Percentiles rank a stretch among this genome's conserved stretches.
Conservation (phyloP, 768 basidiomycete species). For the Naematelia aurantialba region DNA sequence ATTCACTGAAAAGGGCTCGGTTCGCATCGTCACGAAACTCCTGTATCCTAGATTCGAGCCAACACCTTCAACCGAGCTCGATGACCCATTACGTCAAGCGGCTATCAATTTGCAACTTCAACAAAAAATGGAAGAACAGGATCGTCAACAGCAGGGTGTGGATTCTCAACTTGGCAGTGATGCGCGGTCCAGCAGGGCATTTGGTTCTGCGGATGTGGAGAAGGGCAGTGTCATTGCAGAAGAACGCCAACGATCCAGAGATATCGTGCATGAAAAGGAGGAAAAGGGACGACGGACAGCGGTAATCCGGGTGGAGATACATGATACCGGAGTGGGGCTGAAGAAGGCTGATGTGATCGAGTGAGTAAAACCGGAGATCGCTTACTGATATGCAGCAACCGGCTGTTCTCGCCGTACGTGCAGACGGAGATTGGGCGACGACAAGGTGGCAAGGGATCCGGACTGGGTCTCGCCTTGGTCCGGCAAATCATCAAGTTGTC, state of each 20-base stretch:
- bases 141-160: slow-evolving; percentile 4
- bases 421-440: slow-evolving; percentile 54
- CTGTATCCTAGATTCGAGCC: slow-evolving; percentile 51
- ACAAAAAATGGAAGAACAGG: slow-evolving; percentile 12
- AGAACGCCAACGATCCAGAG: slow-evolving; percentile 15
- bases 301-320: slow-evolving; percentile 74
- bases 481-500: slow-evolving; percentile 73
- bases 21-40: slow-evolving; percentile 64
- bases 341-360: slow-evolving; percentile 65
- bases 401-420: slow-evolving; percentile 49
- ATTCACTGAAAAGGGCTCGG: slow-evolving; percentile 53
- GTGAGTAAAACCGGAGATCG: slow-evolving; percentile 22
- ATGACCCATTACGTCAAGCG: slow-evolving; percentile 35
- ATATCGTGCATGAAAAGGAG: slow-evolving; percentile 12
- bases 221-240: slow-evolving; percentile 36
- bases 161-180: background rate
- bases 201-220: slow-evolving; percentile 24
- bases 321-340: slow-evolving; percentile 68
- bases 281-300: slow-evolving; percentile 37
- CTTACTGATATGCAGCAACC: slow-evolving; percentile 21
- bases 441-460: slow-evolving; percentile 62
- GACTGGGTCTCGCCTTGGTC: slow-evolving; percentile 70
- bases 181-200: background rate
- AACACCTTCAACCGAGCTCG: slow-evolving; percentile 30
- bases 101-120: slow-evolving; percentile 24